A percentile compares a stretch with the other conserved stretches of the same genome.
phyloP scores from a whole-genome alignment of 768 basidiomycete species.

The Tricholoma bakamatsutake region DNA sequence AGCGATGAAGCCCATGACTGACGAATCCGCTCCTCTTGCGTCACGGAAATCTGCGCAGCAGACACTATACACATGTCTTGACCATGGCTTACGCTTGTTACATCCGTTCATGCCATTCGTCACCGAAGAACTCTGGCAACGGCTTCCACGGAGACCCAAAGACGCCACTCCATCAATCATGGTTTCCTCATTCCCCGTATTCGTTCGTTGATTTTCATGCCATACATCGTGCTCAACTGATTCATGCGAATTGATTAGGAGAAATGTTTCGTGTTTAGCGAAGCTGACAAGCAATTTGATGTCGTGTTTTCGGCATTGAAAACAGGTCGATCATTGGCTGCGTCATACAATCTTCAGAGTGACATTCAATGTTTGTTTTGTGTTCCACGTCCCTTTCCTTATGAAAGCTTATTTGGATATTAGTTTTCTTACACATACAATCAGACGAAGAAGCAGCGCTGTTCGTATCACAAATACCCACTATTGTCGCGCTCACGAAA shows the following conservation, averaged over 20 bases:
- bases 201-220: constrained; percentile 46
- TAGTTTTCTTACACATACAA: constrained; percentile 77
- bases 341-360: constrained; percentile 81
- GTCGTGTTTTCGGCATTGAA: constrained; percentile 76
- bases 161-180: constrained; percentile 86
- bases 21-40: constrained; percentile 56
- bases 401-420: constrained; percentile 1
- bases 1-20: constrained; percentile 98
- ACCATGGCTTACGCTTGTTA: constrained; percentile 80
- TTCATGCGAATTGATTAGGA: constrained; percentile 41
- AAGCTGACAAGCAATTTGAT: constrained; percentile 83
- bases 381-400: neutral
- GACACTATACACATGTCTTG: constrained; percentile 92
- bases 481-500: constrained; percentile 81
- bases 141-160: constrained; percentile 78
- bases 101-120: constrained; percentile 99
- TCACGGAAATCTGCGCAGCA: constrained; percentile 84
- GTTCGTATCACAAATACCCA: constrained; percentile 66
- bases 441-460: constrained; percentile 56
- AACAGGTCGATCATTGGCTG: constrained; percentile 78
- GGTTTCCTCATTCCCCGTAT: constrained; percentile 77
- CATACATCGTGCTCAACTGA: neutral
- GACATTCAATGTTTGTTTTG: constrained; percentile 68
- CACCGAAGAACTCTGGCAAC: constrained; percentile 98
- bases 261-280: constrained; percentile 49